phyloP scores from a whole-genome alignment of 2,329 filamentous ascomycete genomes.

The Pyrenophora graminea region DNA sequence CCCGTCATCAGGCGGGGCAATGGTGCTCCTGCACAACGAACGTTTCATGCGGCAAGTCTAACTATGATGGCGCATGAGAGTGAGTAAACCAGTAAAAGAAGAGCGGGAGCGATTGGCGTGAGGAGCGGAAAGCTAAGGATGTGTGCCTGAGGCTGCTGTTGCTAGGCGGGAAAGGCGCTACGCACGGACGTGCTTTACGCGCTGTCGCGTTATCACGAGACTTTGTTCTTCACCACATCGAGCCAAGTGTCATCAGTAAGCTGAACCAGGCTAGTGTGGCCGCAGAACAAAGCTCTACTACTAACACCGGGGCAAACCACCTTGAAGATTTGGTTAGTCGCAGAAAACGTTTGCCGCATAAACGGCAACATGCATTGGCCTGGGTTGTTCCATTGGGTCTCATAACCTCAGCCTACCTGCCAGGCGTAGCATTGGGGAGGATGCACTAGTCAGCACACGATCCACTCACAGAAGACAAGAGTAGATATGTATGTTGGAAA shows the following conservation, averaged over 20 bases:
- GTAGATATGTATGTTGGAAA: neutral
- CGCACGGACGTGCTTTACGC: constrained; percentile 21
- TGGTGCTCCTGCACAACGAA: neutral
- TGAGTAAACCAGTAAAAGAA: neutral
- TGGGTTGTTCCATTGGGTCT: too few species aligned
- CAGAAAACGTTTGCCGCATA: too few species aligned
- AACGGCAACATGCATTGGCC: too few species aligned
- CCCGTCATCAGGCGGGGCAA: constrained; percentile 10
- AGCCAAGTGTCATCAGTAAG: neutral
- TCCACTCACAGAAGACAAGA: neutral
- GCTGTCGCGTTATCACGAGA: constrained; percentile 30
- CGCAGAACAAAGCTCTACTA: too few species aligned
- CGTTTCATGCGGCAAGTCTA: neutral
- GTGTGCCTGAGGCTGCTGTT: constrained; percentile 30
- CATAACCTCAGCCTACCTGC: too few species aligned
- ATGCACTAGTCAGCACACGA: too few species aligned
- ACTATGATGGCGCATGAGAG: neutral
- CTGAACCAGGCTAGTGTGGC: neutral
- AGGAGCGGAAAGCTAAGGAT: constrained; percentile 19
- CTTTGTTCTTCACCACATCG: constrained; percentile 1
- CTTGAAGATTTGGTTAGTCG: too few species aligned
- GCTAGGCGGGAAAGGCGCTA: constrained; percentile 9
- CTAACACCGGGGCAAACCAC: too few species aligned
- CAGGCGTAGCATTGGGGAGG: too few species aligned
- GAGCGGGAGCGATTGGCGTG: neutral